Evolutionary conservation across 345 rosid genomes (phyloP).

Genomic region (Moringa oleifera): DNA sequence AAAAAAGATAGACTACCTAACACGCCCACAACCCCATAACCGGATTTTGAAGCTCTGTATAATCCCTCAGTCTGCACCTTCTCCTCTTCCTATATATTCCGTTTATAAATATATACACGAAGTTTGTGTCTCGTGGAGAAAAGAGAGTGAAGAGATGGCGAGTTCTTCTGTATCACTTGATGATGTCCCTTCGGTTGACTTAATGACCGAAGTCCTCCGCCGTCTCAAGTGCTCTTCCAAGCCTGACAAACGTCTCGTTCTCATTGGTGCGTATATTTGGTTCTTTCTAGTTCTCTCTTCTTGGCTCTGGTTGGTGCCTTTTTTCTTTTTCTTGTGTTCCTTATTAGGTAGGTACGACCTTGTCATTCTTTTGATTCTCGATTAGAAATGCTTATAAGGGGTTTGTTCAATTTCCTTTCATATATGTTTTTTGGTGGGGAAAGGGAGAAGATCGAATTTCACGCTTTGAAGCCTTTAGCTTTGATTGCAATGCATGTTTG

Average conservation of each 20-base stretch:
- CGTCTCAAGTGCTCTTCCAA: conserved; percentile 85
- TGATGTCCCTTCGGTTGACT: conserved; percentile 71
- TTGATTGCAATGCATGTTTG: not conserved
- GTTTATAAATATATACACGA: too few relatives aligned
- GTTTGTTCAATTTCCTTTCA: not conserved
- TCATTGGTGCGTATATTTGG: too few relatives aligned
- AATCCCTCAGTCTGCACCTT: too few relatives aligned
- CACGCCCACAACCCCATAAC: too few relatives aligned
- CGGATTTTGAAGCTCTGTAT: too few relatives aligned
- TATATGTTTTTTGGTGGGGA: not conserved
- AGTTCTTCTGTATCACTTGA: conserved; percentile 45
- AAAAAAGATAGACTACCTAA: too few relatives aligned
- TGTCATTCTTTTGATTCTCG: not conserved
- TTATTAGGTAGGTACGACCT: not conserved
- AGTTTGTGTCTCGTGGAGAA: too few relatives aligned
- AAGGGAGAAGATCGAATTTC: too few relatives aligned
- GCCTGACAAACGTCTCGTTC: conserved; percentile 91
- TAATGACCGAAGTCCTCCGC: conserved; percentile 90
- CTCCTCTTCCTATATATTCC: too few relatives aligned
- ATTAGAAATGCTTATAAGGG: not conserved
- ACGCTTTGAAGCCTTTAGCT: not conserved
- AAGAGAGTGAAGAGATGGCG: too few relatives aligned
- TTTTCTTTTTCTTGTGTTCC: not conserved
- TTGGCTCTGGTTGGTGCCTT: not conserved
- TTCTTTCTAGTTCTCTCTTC: not conserved